Base-by-base conservation (phyloP, 2,329 filamentous ascomycete species). In the Aspergillus hortae region DNA sequence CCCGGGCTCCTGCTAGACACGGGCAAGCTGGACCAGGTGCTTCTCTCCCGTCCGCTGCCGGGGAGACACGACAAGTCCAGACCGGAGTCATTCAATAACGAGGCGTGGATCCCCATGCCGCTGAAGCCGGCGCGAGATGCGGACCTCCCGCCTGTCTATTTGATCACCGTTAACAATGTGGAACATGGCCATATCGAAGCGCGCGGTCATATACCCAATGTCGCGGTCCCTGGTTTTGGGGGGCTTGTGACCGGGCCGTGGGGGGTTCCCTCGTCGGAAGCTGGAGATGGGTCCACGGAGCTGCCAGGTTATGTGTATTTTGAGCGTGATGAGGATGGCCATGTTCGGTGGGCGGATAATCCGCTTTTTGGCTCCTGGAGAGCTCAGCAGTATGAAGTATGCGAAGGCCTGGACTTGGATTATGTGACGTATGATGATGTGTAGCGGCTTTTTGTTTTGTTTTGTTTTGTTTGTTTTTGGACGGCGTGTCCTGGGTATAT, bases 231-330 rank as follows among this genome's bases (percentile, higher is more conserved):
- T 12, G 68, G 63, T 0, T 72, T 73, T 44, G 63, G 67, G 2
- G 48, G 58, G 19, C 57, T 71, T 10, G 64, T 70, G 12, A 60
- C 64, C 15, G 61, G 65, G 4, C 64, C 69, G 4, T 53, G 53
- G 55, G 58, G 56, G 10, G 52, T 58, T 14, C 44, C 54, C 19
- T 42, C 52, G 4, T 21, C 48, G 15, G 45, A 54, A 44, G 48
- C 48, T 7, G 55, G 44, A 1, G 44, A 55, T 15, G 50, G 52
- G 4, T 11, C 43, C 1, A 48, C 55, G 27, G 47, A 61, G 6
- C 53, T 59, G 27, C 68, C 67, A 1, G 71, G 65, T 2, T 75
- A 75, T 61, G 69, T 74, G 4, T 71, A 68, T 50, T 75, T 75
- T 52, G 67, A 73, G 21, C 65, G 62, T 51, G 67, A 72, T 45